Evolutionary conservation across 441 rosid genomes (phyloP), one percentile per base, ranked within the genome.

Genomic region (Manihot esculenta): DNA sequence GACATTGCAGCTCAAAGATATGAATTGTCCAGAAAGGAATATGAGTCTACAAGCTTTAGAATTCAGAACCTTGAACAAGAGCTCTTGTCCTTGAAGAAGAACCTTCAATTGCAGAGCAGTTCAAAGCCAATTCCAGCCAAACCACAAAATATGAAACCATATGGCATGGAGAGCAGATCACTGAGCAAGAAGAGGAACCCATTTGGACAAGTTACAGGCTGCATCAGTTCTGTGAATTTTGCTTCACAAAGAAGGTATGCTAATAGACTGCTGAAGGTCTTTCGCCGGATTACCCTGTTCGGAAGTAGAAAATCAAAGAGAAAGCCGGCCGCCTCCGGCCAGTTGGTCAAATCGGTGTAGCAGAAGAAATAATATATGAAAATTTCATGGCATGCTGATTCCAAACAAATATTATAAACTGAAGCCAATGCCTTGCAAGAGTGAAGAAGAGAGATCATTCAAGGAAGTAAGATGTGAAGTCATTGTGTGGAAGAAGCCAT

Each of bases 61-160:
- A 86, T 89, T 69, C 97, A 88, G 76, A 92, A 63, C 72, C 91
- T 92, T 35, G 87, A 92, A 62, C 82, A 87, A 74, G 90, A 89
- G 77, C 84, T 89, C 56, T 26, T 72, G 80, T 78, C 88, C 60
- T 71, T 89, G 70, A 92, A 89, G 79, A 83, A 71, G 73, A 84
- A 67, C 75, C 87, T 92, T 50, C 83, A 80, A 59, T 66, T 78
- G 76, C 84, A 85, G 53, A 79, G 72, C 57, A 59, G 38, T 62
- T 66, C 81, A 5, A 80, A 77, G 81, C 76, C 81, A 62, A 42
- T 53, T 61, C 72, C 84, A 47, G 71, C 57, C 50, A 74, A 76
- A 68, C 61, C 65, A 27, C 81, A 74, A 58, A 78, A 50, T 27
- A 49, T 38, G 24, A 81, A 81, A 78, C 62, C 78, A 35, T 72